phyloP scores from a whole-genome alignment of 78 protist species.

The Dictyostelium discoideum region dicty_2.7 NC_007090.3:3182501-3183000 shows the following conservation, averaged over 20 bases:
- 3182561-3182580: not conserved
- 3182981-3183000: not conserved
- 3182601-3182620: not conserved
- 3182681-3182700: too few relatives aligned
- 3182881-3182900: not conserved
- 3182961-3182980: not conserved
- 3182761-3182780: not conserved
- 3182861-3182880: not conserved
- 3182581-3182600: not conserved
- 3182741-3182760: not conserved
- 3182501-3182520: not conserved
- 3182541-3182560: not conserved
- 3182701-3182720: not conserved
- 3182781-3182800: not conserved
- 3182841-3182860: not conserved
- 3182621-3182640: not conserved
- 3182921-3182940: not conserved
- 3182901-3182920: not conserved
- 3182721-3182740: not conserved
- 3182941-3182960: not conserved
- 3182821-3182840: not conserved
- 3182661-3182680: not conserved
- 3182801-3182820: not conserved
- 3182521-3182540: not conserved
- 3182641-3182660: not conserved